These are phyloP conservation scores for Podila verticillata DNA, from an alignment of 192 early-diverging fungal species.

Conservation along the genomic window DNA sequence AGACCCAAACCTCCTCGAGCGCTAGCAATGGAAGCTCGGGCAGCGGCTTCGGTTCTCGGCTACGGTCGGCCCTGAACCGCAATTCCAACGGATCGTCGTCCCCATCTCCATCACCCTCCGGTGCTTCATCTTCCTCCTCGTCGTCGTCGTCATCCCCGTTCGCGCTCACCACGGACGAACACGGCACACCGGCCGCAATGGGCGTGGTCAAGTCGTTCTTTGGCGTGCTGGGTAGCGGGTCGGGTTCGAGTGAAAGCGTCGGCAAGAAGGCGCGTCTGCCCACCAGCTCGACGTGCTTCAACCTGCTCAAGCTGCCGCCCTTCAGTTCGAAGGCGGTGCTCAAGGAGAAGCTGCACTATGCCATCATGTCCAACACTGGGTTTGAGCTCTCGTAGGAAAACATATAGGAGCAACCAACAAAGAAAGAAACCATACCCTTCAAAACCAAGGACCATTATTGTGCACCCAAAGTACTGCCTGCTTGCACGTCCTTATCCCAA, in stretches of 20 bases:
- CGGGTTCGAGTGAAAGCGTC: constrained; percentile 26
- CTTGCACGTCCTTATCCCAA: no score
- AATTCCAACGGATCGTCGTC: neutral
- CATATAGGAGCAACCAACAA: no score
- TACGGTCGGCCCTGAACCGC: constrained; percentile 27
- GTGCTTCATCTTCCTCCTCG: constrained; percentile 6
- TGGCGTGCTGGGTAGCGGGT: constrained; percentile 58
- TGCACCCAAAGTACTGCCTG: no score
- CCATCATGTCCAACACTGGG: constrained; percentile 74
- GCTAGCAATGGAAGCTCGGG: no score
- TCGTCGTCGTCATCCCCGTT: constrained; percentile 10
- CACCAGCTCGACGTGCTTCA: constrained; percentile 50
- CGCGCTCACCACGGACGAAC: constrained; percentile 17
- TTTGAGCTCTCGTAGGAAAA: constrained; percentile 68
- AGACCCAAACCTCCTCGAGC: no score
- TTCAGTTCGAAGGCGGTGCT: constrained; percentile 57
- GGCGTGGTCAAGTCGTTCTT: constrained; percentile 67
- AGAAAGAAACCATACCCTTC: no score
- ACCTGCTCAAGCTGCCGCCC: constrained; percentile 42
- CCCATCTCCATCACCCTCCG: neutral
- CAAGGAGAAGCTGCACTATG: constrained; percentile 74
- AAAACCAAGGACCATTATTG: no score
- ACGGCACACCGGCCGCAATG: constrained; percentile 39
- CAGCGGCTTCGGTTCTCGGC: constrained; percentile 33
- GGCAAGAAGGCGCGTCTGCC: constrained; percentile 70